phyloP scores from a whole-genome alignment of 768 basidiomycete species.

The Ephemerocybe angulata region DNA sequence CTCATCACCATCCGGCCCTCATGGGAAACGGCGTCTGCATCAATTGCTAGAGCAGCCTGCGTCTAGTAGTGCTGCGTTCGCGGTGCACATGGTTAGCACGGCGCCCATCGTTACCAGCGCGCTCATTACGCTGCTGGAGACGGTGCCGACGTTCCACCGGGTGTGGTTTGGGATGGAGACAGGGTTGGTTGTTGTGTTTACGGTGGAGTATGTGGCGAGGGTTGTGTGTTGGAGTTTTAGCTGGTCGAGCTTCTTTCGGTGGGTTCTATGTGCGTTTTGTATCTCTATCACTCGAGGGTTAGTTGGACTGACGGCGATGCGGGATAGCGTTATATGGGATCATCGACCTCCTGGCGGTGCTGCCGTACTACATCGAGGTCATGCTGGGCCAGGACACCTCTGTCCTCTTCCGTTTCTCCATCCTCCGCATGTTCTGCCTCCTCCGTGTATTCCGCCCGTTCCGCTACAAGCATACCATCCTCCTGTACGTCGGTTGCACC shows the following conservation, averaged over 20 bases:
- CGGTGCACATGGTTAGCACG: conserved; percentile 69
- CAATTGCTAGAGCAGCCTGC: conserved; percentile 78
- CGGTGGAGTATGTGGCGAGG: conserved; percentile 75
- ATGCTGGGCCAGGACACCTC: conserved; percentile 86
- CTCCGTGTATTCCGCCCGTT: conserved; percentile 88
- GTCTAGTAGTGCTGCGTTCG: conserved; percentile 71
- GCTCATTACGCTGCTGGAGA: conserved; percentile 73
- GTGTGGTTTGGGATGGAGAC: conserved; percentile 90
- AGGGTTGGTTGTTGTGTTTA: conserved; percentile 78
- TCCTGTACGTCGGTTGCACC: conserved; percentile 53
- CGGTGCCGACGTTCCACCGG: conserved; percentile 71
- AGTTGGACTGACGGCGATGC: conserved; percentile 6
- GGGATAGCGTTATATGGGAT: conserved; percentile 85
- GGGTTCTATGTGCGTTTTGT: conserved; percentile 58
- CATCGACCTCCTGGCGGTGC: conserved; percentile 78
- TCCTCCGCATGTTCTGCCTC: conserved; percentile 84
- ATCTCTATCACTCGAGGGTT: conserved; percentile 4
- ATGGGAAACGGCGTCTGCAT: too few relatives aligned
- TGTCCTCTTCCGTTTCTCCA: conserved; percentile 86
- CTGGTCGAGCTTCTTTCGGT: conserved; percentile 57
- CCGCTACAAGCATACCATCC: conserved; percentile 75
- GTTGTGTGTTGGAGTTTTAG: conserved; percentile 70
- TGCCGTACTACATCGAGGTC: conserved; percentile 89
- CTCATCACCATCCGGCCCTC: conserved; percentile 37
- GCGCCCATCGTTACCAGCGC: conserved; percentile 72